These are phyloP conservation scores for Leccinellum luteum DNA, from an alignment of 768 basidiomycete species.

Conservation along the genomic window DNA sequence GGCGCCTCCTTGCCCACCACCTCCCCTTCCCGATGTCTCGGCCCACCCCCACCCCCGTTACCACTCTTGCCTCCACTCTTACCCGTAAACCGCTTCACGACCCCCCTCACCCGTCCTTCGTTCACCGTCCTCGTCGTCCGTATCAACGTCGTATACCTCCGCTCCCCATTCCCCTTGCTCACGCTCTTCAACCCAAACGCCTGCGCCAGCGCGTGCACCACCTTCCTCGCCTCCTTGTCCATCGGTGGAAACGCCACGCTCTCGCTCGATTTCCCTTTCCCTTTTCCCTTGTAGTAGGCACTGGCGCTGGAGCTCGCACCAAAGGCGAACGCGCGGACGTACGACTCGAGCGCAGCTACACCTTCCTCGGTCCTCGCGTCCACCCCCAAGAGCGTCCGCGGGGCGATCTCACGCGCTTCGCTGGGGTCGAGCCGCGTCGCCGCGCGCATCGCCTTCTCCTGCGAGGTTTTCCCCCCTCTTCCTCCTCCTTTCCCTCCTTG, in stretches of 20 bases:
- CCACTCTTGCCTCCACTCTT: too few species aligned
- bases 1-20: slow-evolving; percentile 87
- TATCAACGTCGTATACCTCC: slow-evolving; percentile 72
- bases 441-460: slow-evolving; percentile 55
- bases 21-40: slow-evolving; percentile 76
- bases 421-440: slow-evolving; percentile 50
- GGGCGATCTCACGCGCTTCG: slow-evolving; percentile 25
- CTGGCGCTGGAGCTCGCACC: background rate
- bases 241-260: slow-evolving; percentile 75
- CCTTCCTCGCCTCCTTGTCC: slow-evolving; percentile 65
- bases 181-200: slow-evolving; percentile 76
- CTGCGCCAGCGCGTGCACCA: slow-evolving; percentile 75
- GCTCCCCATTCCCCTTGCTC: slow-evolving; percentile 68
- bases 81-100: slow-evolving; percentile 34
- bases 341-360: slow-evolving; percentile 54
- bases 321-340: slow-evolving; percentile 66
- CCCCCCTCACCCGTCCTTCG: slow-evolving; percentile 57
- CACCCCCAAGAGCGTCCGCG: slow-evolving; percentile 59
- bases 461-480: background rate
- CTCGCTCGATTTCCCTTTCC: slow-evolving; percentile 45
- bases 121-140: slow-evolving; percentile 65
- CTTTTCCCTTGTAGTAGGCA: slow-evolving; percentile 49
- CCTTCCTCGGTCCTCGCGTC: slow-evolving; percentile 27
- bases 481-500: too few species aligned
- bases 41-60: slow-evolving; percentile 26